Evolutionary conservation across 805 yeast genomes (phyloP).

Genomic region (Lachancea fermentati): DNA sequence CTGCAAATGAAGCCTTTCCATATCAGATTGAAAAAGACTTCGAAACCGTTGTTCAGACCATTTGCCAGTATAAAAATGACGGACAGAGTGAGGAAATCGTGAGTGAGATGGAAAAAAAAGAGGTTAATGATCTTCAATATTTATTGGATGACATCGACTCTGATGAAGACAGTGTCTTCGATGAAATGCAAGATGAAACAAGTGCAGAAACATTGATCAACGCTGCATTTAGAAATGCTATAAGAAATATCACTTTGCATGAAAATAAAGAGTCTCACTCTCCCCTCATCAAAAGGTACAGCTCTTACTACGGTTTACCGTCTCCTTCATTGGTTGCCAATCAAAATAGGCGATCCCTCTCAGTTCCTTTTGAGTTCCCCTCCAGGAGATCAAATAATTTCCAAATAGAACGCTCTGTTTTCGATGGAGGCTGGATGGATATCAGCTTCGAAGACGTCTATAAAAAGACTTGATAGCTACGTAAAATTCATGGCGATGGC

Average conservation of each 20-base stretch:
- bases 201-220: conserved; percentile 7
- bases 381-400: background rate
- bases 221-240: conserved; percentile 9
- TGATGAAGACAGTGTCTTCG: conserved; percentile 4
- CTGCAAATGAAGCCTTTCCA: background rate
- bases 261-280: background rate
- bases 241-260: conserved; percentile 4
- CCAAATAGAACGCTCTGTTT: background rate
- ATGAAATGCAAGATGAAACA: background rate
- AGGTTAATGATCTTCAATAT: conserved; percentile 20
- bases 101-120: conserved; percentile 3
- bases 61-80: conserved; percentile 15
- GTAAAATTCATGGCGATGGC: conserved; percentile 1
- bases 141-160: conserved; percentile 15
- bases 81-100: background rate
- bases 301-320: conserved; percentile 2
- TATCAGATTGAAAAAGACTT: conserved; percentile 15
- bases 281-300: conserved; percentile 1
- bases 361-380: conserved; percentile 5
- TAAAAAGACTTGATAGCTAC: background rate
- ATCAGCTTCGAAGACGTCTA: conserved; percentile 7
- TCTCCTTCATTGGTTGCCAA: background rate
- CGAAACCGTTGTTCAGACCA: conserved; percentile 28
- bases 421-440: conserved; percentile 9
- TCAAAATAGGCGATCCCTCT: conserved; percentile 8